A percentile compares a stretch with the other conserved stretches of the same genome.
These are phyloP conservation scores for Allium fistulosum DNA, from an alignment of 106 monocot genomes.

Conservation along the genomic window DNA sequence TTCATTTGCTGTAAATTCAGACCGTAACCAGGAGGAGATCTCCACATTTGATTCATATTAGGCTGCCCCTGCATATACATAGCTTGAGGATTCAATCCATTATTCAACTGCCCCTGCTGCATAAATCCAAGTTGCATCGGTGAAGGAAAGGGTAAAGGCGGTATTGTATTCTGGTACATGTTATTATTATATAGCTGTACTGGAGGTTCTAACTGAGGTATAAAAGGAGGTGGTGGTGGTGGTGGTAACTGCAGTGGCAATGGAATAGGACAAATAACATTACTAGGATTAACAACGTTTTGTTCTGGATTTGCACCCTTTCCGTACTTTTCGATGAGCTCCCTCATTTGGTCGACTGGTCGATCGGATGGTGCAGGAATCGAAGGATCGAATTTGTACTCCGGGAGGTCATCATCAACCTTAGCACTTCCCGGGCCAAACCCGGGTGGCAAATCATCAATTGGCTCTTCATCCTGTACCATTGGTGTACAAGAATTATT, in stretches of 20 bases:
- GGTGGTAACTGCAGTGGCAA: conserved; percentile 8
- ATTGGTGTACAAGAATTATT: conserved; percentile 5
- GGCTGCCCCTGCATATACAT: background rate
- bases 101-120: conserved; percentile 3
- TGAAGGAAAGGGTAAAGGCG: conserved; percentile 6
- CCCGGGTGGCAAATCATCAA: conserved; percentile 80
- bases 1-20: background rate
- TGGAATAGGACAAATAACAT: conserved; percentile 40
- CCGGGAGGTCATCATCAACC: conserved; percentile 87
- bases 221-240: conserved; percentile 4
- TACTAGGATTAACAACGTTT: conserved; percentile 45
- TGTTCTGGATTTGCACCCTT: conserved; percentile 16
- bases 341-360: conserved; percentile 52
- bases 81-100: too few species aligned
- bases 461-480: conserved; percentile 10
- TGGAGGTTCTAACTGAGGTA: conserved; percentile 15
- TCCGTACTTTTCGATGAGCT: conserved; percentile 73
- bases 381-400: conserved; percentile 46
- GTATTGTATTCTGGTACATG: conserved; percentile 11
- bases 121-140: conserved; percentile 12
- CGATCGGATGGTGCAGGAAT: conserved; percentile 3
- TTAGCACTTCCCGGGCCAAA: conserved; percentile 49
- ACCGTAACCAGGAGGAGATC: background rate
- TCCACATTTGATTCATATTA: conserved; percentile 15
- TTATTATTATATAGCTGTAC: background rate